Evolutionary conservation across 768 basidiomycete genomes (phyloP).

Genomic region (Cubamyces lactineus): DNA sequence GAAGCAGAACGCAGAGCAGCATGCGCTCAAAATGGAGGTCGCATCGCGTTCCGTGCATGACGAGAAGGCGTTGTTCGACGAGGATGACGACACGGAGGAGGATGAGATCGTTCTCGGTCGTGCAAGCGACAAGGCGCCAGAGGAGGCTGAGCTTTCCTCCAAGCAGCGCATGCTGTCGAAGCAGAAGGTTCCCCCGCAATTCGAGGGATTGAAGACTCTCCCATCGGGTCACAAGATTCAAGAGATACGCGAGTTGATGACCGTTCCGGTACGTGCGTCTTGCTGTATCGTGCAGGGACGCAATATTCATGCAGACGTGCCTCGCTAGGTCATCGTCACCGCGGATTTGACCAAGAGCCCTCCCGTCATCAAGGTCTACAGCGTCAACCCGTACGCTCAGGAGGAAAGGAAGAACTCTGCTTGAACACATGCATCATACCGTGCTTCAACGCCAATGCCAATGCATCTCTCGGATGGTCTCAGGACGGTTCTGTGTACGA

Average conservation of each 20-base stretch:
- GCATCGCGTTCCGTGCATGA: conserved; percentile 83
- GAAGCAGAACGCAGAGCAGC: conserved; percentile 89
- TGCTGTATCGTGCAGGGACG: conserved; percentile 8
- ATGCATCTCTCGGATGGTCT: conserved; percentile 11
- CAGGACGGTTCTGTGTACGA: conserved; percentile 26
- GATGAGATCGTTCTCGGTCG: conserved; percentile 83
- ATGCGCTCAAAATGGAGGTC: conserved; percentile 90
- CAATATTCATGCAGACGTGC: neutral
- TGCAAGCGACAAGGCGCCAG: conserved; percentile 42
- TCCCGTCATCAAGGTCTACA: conserved; percentile 96
- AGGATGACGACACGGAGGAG: conserved; percentile 77
- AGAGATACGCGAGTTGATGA: conserved; percentile 92
- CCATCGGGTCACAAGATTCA: conserved; percentile 90
- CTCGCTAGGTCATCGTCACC: conserved; percentile 85
- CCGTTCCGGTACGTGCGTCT: conserved; percentile 72
- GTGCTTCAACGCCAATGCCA: neutral
- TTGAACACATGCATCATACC: conserved; percentile 1
- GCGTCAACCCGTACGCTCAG: conserved; percentile 87
- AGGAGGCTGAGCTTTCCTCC: conserved; percentile 57
- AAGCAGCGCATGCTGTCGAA: conserved; percentile 80
- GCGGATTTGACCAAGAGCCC: conserved; percentile 95
- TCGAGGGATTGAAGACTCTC: conserved; percentile 80
- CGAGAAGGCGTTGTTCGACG: conserved; percentile 86
- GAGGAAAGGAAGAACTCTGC: conserved; percentile 42
- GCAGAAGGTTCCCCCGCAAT: conserved; percentile 73